Percentiles rank a stretch among this genome's conserved stretches.
Evolutionary conservation across 805 yeast species (phyloP).

Genomic region (Metschnikowia corniflorae): DNA sequence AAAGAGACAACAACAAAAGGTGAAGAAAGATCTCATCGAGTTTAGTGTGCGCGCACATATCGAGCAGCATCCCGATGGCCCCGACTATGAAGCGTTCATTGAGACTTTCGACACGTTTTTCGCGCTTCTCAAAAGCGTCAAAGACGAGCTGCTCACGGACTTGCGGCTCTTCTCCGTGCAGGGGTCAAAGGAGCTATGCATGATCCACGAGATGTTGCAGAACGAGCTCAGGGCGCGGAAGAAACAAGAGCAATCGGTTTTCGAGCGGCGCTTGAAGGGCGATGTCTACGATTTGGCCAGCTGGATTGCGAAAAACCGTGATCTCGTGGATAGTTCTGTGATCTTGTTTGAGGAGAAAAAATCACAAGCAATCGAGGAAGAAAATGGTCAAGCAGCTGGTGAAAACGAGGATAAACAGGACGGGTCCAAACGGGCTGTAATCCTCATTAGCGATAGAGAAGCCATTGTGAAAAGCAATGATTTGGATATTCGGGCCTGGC

Average conservation of each 20-base stretch:
- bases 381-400: not conserved
- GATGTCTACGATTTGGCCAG: constrained; percentile 13
- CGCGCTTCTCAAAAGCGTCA: constrained; percentile 15
- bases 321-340: constrained; percentile 1
- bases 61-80: constrained; percentile 8
- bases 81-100: constrained; percentile 18
- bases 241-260: constrained; percentile 9
- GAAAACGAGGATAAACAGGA: not conserved
- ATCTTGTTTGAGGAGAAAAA: constrained; percentile 1
- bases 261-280: constrained; percentile 14
- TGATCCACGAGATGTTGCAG: constrained; percentile 28
- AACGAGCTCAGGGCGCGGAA: constrained; percentile 21
- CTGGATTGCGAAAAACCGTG: constrained; percentile 15
- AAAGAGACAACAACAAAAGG: constrained; percentile 50
- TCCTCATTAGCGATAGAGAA: constrained; percentile 1
- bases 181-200: constrained; percentile 23
- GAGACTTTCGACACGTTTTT: constrained; percentile 20
- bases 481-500: constrained; percentile 3
- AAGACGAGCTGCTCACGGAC: constrained; percentile 29
- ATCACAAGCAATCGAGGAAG: not conserved
- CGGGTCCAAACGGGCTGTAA: not conserved
- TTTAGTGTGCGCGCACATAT: constrained; percentile 41
- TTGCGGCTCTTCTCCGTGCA: constrained; percentile 18
- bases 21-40: constrained; percentile 57
- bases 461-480: constrained; percentile 1